Conservation (phyloP, 192 early-diverging fungal species). For the Piromyces finnis region DNA sequence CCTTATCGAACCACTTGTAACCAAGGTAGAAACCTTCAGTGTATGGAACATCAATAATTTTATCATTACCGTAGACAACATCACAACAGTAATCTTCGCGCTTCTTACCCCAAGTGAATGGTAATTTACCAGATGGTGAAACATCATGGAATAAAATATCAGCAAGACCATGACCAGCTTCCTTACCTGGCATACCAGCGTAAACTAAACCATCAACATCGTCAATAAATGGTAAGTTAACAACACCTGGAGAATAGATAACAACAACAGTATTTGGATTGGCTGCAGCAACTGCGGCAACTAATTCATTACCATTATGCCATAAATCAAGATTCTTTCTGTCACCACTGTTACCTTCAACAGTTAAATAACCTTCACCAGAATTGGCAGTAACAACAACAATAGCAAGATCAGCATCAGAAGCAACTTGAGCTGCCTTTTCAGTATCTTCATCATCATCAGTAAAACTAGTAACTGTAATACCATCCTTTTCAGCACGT, state of each 20-base stretch:
- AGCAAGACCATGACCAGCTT: constrained; percentile 44
- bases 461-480: not conserved
- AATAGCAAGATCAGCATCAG: not conserved
- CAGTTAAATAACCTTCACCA: not conserved
- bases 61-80: not conserved
- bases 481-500: not conserved
- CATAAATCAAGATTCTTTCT: not conserved
- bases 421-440: not conserved
- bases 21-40: not conserved
- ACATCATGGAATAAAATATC: constrained; percentile 47
- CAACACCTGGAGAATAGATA: constrained; percentile 30
- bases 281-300: constrained; percentile 14
- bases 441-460: not conserved
- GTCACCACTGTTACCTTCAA: not conserved
- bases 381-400: not conserved
- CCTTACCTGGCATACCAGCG: constrained; percentile 42
- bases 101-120: constrained; percentile 21
- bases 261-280: constrained; percentile 19
- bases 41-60: not conserved
- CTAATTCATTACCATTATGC: not conserved
- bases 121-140: constrained; percentile 43
- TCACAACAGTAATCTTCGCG: not conserved
- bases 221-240: constrained; percentile 1
- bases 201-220: constrained; percentile 36
- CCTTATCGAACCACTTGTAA: not conserved